Evolutionary conservation across 1,139 yeast genomes (phyloP).

Genomic region (Debaryomyces coudertii): DNA sequence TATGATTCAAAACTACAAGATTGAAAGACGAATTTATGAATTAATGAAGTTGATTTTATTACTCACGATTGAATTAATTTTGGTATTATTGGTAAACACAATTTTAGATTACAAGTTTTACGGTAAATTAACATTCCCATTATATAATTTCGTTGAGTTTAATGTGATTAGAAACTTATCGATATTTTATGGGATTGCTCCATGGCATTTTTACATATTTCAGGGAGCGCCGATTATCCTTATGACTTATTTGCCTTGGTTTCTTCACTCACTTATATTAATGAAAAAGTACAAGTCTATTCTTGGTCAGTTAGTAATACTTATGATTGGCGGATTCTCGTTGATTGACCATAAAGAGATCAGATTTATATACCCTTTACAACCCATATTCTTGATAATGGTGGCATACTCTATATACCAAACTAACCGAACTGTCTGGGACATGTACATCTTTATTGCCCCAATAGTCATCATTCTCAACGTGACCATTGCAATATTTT

Average conservation of each 20-base stretch:
- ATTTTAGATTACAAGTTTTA: conserved; percentile 65
- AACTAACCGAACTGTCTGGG: conserved; percentile 8
- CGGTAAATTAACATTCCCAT: conserved; percentile 60
- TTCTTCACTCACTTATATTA: conserved; percentile 22
- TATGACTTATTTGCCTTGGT: conserved; percentile 67
- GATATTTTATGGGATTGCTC: conserved; percentile 81
- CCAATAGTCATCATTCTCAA: conserved; percentile 31
- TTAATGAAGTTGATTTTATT: conserved; percentile 16
- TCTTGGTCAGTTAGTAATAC: conserved; percentile 31
- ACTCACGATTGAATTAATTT: conserved; percentile 19
- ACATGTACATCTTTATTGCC: conserved; percentile 1
- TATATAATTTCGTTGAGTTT: conserved; percentile 70
- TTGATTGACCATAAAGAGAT: conserved; percentile 83
- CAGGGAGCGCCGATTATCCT: conserved; percentile 83
- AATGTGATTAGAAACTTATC: conserved; percentile 76
- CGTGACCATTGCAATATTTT: conserved; percentile 49
- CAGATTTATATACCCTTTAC: conserved; percentile 83
- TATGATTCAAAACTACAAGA: conserved; percentile 10
- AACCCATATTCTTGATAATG: conserved; percentile 63
- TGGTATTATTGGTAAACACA: conserved; percentile 37
- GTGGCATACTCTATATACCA: conserved; percentile 17
- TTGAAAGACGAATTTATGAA: background rate
- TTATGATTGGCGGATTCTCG: conserved; percentile 61
- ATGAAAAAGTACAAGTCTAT: conserved; percentile 16
- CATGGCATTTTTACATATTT: conserved; percentile 80